phyloP scores from a whole-genome alignment of 228 moss, liverwort and hornwort species.

The Sphagnum magellanicum region DNA sequence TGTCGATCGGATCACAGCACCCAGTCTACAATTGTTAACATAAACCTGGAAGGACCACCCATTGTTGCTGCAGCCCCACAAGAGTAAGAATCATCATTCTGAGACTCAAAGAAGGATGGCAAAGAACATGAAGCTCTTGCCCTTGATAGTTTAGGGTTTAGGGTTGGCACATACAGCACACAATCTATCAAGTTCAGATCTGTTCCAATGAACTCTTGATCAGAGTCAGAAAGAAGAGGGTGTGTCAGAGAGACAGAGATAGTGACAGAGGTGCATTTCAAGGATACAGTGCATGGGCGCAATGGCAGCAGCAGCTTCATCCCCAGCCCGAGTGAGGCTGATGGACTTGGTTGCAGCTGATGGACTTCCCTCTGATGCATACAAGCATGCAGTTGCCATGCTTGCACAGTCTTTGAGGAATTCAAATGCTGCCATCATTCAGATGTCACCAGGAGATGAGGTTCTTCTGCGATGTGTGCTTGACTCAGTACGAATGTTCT shows the following conservation, averaged over 20 bases:
- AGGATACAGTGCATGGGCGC: conserved; percentile 64
- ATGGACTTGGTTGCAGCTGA: conserved; percentile 84
- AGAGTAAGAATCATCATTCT: too few relatives aligned
- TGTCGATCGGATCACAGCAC: too few relatives aligned
- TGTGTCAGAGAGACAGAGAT: not conserved
- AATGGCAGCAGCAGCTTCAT: conserved; percentile 83
- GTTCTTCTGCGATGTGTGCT: conserved; percentile 91
- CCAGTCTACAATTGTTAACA: too few relatives aligned
- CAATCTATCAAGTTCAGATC: too few relatives aligned
- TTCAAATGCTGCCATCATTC: conserved; percentile 81
- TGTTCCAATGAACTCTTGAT: too few relatives aligned
- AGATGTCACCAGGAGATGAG: conserved; percentile 69
- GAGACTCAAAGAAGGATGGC: too few relatives aligned
- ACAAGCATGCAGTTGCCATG: conserved; percentile 72
- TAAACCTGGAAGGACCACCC: too few relatives aligned
- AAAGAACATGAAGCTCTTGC: too few relatives aligned
- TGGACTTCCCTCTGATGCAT: conserved; percentile 78
- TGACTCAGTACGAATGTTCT: conserved; percentile 95
- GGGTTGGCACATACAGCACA: too few relatives aligned
- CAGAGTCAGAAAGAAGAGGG: not conserved
- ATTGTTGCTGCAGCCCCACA: too few relatives aligned
- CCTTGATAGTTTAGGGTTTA: too few relatives aligned
- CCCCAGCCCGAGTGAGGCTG: conserved; percentile 87
- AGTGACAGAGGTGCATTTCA: not conserved
- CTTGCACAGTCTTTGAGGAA: conserved; percentile 78